Evolutionary conservation across 345 rosid genomes (phyloP).

Genomic region (Pistacia atlantica): DNA sequence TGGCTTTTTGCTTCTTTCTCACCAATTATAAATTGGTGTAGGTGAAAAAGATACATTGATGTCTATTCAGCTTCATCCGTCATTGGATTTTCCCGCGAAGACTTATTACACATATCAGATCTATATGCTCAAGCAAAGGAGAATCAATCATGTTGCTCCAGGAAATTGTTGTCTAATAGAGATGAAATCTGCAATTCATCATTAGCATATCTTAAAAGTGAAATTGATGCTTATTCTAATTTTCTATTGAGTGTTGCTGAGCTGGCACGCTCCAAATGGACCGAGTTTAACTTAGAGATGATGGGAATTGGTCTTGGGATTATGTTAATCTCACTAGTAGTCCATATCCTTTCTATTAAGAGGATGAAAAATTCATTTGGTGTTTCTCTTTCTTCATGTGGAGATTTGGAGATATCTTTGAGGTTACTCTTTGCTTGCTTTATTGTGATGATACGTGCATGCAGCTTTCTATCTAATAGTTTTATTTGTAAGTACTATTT

Average conservation of each 20-base stretch:
- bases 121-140: conserved; percentile 65
- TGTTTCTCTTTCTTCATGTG: no score
- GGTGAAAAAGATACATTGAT: conserved; percentile 95
- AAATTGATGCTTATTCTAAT: conserved; percentile 54
- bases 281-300: conserved; percentile 79
- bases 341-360: conserved; percentile 47
- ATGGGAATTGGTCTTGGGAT: conserved; percentile 77
- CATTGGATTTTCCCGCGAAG: conserved; percentile 94
- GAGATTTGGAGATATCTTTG: conserved; percentile 36
- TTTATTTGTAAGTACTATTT: conserved; percentile 73
- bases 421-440: conserved; percentile 46
- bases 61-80: conserved; percentile 83
- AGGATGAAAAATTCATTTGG: not conserved
- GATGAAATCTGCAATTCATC: conserved; percentile 38
- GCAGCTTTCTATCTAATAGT: conserved; percentile 94
- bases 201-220: conserved; percentile 42
- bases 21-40: conserved; percentile 27
- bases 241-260: conserved; percentile 76
- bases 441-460: conserved; percentile 65
- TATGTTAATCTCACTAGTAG: conserved; percentile 57
- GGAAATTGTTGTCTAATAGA: conserved; percentile 27
- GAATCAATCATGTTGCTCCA: conserved; percentile 43
- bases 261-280: conserved; percentile 94
- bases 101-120: conserved; percentile 56
- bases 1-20: conserved; percentile 13